Base-by-base conservation (phyloP, 2,329 filamentous ascomycete species). In the Septoria linicola region DNA sequence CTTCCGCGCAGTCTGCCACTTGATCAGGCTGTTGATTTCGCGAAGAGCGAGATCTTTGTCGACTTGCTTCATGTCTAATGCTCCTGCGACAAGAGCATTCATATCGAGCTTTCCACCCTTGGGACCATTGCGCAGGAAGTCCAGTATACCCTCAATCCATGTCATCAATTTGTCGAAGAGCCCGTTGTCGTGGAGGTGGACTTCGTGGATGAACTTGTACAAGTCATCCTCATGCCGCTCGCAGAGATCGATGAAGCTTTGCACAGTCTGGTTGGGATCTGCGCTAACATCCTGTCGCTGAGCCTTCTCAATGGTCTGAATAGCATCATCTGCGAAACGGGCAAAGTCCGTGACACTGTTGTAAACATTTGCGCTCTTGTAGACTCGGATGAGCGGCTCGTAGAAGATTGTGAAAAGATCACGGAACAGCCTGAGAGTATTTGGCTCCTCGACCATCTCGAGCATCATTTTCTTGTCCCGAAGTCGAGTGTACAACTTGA, bases 361-460 rank as follows among this genome's bases (percentile, higher is more conserved):
- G 77, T 97, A 97, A 20, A 99, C 92, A 63, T 97, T 99, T 59
- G 93, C 93, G 16, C 91, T 96, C 73, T 97, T 99, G 78, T 99
- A 99, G 0, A 99, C 93, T 41, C 93, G 82, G 13, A 99, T 89
- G 17, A 99, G 83, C 0, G 93, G 93, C 68, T 99, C 93, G 72
- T 99, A 99, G 74, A 99, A 99, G 67, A 99, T 97, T 27, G 90
- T 95, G 70, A 99, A 97, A 19, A 99, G 79, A 65, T 99, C 93
- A 41, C 90, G 84, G 79, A 99, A 93, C 21, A 99, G 80, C 67
- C 95, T 87, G n/a, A 99, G 78, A 0, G 93, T 97, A n/a, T 92
- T 91, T 0, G 93, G 89, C 73, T 99, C 92, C 72, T 97, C 91
- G 45, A 99, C 93, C 64, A 97, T 84, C 56, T 84, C 82, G 48